These are phyloP conservation scores for Ceratobasidium sp. DNA, from an alignment of 1,284 basidiomycete genomes.

Conservation along the genomic window DNA sequence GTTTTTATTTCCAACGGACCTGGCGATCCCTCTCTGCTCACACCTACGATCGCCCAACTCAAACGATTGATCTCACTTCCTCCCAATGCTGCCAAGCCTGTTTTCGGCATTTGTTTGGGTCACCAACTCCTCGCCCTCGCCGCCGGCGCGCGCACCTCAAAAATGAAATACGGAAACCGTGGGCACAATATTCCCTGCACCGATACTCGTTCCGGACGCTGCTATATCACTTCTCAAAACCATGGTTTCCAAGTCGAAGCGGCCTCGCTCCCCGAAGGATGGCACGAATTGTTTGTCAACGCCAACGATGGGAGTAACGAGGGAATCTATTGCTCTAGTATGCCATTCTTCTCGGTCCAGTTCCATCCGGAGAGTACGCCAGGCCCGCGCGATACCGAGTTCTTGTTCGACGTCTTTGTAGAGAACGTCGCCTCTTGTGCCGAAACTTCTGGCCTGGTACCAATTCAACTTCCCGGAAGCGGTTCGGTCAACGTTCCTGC, in stretches of 20 bases:
- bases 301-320: conserved; percentile 99
- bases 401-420: conserved; percentile 98
- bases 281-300: conserved; percentile 96
- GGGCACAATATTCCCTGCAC: conserved; percentile 99
- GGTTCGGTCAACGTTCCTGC: conserved; percentile 85
- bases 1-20: conserved; percentile 99
- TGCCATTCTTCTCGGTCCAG: conserved; percentile 99
- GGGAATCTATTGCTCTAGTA: conserved; percentile 92
- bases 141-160: conserved; percentile 92
- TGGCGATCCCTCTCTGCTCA: conserved; percentile 92
- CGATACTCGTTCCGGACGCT: conserved; percentile 91
- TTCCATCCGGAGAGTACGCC: conserved; percentile 99
- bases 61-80: conserved; percentile 70
- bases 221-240: conserved; percentile 99
- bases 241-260: conserved; percentile 98
- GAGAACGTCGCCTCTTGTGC: conserved; percentile 86
- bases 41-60: conserved; percentile 80
- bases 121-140: conserved; percentile 98
- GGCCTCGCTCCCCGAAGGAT: conserved; percentile 81
- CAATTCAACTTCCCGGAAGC: conserved; percentile 91
- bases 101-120: conserved; percentile 99
- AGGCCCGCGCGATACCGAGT: conserved; percentile 99
- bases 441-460: conserved; percentile 74
- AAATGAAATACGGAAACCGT: conserved; percentile 99
- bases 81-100: conserved; percentile 80